Evolutionary conservation across 2,329 filamentous ascomycete species (phyloP).

Genomic region (Pseudogymnoascus verrucosus): DNA sequence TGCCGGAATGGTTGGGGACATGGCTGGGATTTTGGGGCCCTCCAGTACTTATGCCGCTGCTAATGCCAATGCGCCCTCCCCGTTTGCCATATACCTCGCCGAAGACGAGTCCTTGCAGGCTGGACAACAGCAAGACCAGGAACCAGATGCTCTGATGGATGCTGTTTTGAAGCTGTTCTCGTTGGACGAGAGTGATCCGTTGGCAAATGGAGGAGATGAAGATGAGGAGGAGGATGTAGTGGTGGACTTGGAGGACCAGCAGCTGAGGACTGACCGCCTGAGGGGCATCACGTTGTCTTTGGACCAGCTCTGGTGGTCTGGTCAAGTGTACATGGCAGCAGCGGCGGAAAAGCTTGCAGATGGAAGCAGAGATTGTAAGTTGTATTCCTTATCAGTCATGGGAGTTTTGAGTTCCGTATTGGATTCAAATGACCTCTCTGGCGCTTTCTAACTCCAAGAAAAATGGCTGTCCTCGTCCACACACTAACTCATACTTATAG

Average conservation of each 20-base stretch:
- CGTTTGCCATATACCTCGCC: constrained; percentile 3
- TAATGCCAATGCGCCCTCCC: background rate
- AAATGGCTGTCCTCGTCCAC: background rate
- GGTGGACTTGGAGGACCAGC: constrained; percentile 24
- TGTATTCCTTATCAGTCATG: background rate
- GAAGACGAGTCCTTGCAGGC: background rate
- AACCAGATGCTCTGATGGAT: constrained; percentile 7
- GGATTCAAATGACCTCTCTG: background rate
- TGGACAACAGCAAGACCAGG: background rate
- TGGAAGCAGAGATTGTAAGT: constrained; percentile 47
- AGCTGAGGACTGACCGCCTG: constrained; percentile 22
- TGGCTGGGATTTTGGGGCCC: background rate
- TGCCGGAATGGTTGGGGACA: background rate
- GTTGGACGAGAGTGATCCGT: constrained; percentile 14
- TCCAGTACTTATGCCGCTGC: background rate
- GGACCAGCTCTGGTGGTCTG: constrained; percentile 34
- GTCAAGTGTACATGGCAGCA: constrained; percentile 35
- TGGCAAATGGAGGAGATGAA: constrained; percentile 13
- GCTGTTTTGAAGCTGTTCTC: constrained; percentile 14
- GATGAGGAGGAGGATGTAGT: constrained; percentile 18
- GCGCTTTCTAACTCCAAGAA: background rate
- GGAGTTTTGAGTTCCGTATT: background rate
- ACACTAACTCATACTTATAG: constrained; percentile 30
- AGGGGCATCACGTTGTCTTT: constrained; percentile 18
- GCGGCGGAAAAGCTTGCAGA: constrained; percentile 47